phyloP scores from a whole-genome alignment of 345 rosid genomes.

The Brassica incana region DNA sequence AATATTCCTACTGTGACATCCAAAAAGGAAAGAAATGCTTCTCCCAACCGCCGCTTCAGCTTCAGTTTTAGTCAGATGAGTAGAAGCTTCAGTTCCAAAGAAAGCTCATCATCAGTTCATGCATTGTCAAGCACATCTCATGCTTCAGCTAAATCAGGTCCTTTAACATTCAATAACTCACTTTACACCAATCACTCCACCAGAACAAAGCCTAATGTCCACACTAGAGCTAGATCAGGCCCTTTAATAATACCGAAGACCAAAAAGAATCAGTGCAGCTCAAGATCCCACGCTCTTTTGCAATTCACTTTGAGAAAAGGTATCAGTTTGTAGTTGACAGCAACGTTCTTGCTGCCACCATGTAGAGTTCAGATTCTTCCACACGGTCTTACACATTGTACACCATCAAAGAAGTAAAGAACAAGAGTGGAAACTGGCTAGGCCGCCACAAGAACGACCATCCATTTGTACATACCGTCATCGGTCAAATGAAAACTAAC shows the following conservation, averaged over 20 bases:
- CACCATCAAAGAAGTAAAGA: conserved; percentile 61
- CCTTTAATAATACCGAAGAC: conserved; percentile 56
- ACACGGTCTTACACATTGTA: conserved; percentile 56
- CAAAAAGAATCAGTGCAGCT: conserved; percentile 34
- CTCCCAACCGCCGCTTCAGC: conserved; percentile 69
- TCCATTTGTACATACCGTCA: conserved; percentile 48
- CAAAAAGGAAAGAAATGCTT: conserved; percentile 50
- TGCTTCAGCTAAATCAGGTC: conserved; percentile 66
- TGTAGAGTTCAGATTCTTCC: conserved; percentile 48
- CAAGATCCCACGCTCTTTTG: conserved; percentile 54
- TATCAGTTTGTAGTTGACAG: conserved; percentile 61
- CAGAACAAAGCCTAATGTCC: conserved; percentile 41
- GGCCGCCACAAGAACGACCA: conserved; percentile 54
- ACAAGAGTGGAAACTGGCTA: conserved; percentile 58
- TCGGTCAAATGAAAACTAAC: conserved; percentile 61
- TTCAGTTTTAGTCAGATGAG: conserved; percentile 35
- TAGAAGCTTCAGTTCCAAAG: conserved; percentile 74
- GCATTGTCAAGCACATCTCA: conserved; percentile 43
- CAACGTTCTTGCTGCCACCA: conserved; percentile 67
- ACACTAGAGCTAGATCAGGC: conserved; percentile 56
- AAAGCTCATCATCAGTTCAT: conserved; percentile 53
- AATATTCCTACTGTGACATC: conserved; percentile 9
- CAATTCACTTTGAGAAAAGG: conserved; percentile 66
- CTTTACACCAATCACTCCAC: background rate
- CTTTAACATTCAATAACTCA: conserved; percentile 46